Evolutionary conservation across 78 protist genomes (phyloP).

Genomic region (Dictyostelium firmibasis): DNA sequence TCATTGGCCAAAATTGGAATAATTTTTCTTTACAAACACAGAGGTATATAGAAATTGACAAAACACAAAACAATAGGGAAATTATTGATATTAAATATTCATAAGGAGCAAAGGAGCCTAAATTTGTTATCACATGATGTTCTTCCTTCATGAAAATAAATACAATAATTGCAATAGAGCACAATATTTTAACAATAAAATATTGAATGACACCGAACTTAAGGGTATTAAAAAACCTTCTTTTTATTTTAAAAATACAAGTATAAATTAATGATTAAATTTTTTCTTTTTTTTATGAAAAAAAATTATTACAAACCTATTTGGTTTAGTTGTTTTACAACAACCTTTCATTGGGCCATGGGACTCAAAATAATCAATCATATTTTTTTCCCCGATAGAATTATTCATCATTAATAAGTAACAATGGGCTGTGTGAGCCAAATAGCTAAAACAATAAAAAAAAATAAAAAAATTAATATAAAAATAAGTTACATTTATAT

Average conservation of each 20-base stretch:
- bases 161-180: not conserved
- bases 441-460: not conserved
- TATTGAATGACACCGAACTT: not conserved
- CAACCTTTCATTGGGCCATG: not conserved
- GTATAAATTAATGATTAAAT: no score
- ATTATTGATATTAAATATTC: not conserved
- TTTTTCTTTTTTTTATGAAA: no score
- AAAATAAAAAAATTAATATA: not conserved
- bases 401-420: not conserved
- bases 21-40: not conserved
- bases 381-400: not conserved
- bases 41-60: not conserved
- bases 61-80: not conserved
- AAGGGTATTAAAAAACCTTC: not conserved
- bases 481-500: not conserved
- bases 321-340: not conserved
- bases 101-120: not conserved
- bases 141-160: not conserved
- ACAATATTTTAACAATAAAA: not conserved
- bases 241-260: not conserved
- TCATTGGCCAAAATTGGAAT: not conserved
- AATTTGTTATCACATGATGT: not conserved
- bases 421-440: not conserved
- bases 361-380: not conserved
- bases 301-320: not conserved